phyloP scores from a whole-genome alignment of 495 filamentous ascomycete genomes.

The Xylaria palmicola region DNA sequence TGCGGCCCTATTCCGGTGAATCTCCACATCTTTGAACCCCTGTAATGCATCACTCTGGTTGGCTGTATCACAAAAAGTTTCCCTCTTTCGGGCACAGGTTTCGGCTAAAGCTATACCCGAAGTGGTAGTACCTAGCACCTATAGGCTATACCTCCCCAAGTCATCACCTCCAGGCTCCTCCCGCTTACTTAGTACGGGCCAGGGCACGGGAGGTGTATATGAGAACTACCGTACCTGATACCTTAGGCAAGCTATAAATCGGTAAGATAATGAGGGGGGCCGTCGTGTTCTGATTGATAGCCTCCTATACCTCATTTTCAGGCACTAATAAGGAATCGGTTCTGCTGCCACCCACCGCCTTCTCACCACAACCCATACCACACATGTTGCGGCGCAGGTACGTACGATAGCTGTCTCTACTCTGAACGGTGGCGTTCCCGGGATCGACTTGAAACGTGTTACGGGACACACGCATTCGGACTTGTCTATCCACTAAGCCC shows the following conservation, averaged over 20 bases:
- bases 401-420: not conserved
- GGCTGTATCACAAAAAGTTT: constrained; percentile 11
- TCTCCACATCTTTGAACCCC: constrained; percentile 20
- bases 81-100: constrained; percentile 13
- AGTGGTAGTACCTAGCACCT: not conserved
- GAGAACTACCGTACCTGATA: too few relatives aligned
- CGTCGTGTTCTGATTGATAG: too few relatives aligned
- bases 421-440: not conserved
- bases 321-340: not conserved
- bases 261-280: too few relatives aligned
- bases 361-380: not conserved
- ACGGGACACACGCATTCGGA: not conserved
- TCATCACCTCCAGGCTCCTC: not conserved
- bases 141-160: too few relatives aligned
- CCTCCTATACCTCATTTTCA: not conserved
- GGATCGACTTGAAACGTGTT: constrained; percentile 10
- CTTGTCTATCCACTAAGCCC: constrained; percentile 7
- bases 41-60: constrained; percentile 24
- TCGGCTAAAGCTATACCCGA: constrained; percentile 1
- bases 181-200: not conserved
- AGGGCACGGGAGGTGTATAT: not conserved
- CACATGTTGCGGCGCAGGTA: not conserved
- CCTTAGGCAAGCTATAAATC: too few relatives aligned
- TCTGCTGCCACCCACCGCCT: not conserved
- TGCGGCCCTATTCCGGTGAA: constrained; percentile 33